Conservation (phyloP, 2,329 filamentous ascomycete species). For the Celoporthe dispersa region DNA sequence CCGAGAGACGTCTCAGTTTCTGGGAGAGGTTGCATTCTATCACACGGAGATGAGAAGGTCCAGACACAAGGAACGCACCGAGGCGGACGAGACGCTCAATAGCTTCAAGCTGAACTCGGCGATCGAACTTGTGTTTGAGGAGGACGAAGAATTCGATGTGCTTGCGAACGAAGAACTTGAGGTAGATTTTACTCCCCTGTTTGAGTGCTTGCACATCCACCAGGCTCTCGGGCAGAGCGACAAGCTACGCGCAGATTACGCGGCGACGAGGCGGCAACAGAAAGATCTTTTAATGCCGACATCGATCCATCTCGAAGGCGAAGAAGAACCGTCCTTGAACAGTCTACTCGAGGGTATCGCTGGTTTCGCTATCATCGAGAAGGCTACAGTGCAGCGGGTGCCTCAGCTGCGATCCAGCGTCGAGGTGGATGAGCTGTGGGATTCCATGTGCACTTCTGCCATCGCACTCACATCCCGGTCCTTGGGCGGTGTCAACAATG, state of each 20-base stretch:
- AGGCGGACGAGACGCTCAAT: constrained; percentile 73
- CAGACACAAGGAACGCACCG: constrained; percentile 80
- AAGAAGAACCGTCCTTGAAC: constrained; percentile 85
- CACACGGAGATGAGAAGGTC: constrained; percentile 87
- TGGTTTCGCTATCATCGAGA: constrained; percentile 95
- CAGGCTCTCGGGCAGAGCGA: constrained; percentile 92
- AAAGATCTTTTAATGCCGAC: constrained; percentile 86
- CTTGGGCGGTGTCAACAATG: constrained; percentile 79
- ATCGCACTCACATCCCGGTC: constrained; percentile 82
- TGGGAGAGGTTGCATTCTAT: constrained; percentile 96
- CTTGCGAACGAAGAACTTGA: constrained; percentile 93
- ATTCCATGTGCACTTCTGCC: constrained; percentile 91
- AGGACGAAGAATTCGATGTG: constrained; percentile 93
- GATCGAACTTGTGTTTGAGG: constrained; percentile 93
- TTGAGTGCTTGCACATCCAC: constrained; percentile 95
- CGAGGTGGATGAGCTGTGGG: constrained; percentile 98
- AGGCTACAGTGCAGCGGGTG: constrained; percentile 85
- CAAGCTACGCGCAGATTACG: constrained; percentile 88
- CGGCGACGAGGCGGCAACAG: constrained; percentile 85
- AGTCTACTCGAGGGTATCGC: constrained; percentile 91
- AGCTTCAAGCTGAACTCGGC: constrained; percentile 94
- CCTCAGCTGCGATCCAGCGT: constrained; percentile 80
- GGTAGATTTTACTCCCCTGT: constrained; percentile 91
- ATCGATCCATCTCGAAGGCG: constrained; percentile 75
- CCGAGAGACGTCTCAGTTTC: constrained; percentile 91